Evolutionary conservation across 495 filamentous ascomycete species (phyloP), one percentile per base, ranked within the genome.

Genomic region (Baudoinia panamericana): DNA sequence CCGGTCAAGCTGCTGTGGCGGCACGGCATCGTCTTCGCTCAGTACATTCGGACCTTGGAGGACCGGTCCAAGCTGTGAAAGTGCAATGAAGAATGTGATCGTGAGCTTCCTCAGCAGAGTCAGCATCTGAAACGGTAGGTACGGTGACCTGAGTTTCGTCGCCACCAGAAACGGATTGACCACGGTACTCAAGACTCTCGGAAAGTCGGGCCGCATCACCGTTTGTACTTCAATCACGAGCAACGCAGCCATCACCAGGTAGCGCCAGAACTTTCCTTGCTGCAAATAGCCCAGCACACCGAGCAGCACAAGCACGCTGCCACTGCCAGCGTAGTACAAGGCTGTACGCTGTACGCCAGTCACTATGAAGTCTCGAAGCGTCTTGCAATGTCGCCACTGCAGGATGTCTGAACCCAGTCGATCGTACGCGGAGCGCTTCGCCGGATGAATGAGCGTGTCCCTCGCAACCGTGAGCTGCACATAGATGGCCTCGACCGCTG

Each of bases 231-330:
- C 88, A 51, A 92, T 79, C 9, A 72, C 66, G 48, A 80, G 66
- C 34, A 95, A 57, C 15, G 61, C 60, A 12, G 70, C 65, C 41
- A 93, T 70, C 22, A 76, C 76, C 41, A 86, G 68, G 67, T 86
- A 94, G 29, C 88, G 80, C 86, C 92, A 95, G 73, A 76, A 94
- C 30, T 75, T 74, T 13, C 84, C 90, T 67, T 76, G 85, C 52
- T 84, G 76, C 11, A 88, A 63, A 62, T 85, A 93, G 43, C 83
- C 86, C 5, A 87, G 56, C 44, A 84, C 63, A 12, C 81, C 78
- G 17, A 92, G 46, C 9, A 79, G 62, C 30, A 84, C 64, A 56
- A 93, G 67, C 19, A 71, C 66, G 2, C 71, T 49, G 21, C 76
- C 70, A 4, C 73, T 72, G 4, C 63, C 64, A 23, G 63, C 63